Conservation (phyloP, 306 rosid species). For the Vachellia pachyceras region DNA sequence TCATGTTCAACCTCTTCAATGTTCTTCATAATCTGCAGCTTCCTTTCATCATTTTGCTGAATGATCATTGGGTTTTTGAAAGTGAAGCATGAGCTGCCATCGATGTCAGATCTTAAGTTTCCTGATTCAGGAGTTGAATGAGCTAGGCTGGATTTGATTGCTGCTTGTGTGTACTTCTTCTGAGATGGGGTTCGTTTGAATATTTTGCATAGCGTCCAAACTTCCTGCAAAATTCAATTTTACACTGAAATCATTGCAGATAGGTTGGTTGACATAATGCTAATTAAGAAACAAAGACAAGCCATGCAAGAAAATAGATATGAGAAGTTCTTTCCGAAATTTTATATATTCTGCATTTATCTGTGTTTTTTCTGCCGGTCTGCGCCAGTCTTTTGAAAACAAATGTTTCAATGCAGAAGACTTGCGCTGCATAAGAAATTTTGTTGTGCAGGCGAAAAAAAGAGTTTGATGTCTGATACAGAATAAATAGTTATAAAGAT, state of each 20-base stretch:
- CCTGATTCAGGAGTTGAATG: conserved; percentile 61
- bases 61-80: conserved; percentile 44
- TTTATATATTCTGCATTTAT: background rate
- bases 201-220: conserved; percentile 90
- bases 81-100: conserved; percentile 34
- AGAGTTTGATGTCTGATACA: background rate
- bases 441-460: background rate
- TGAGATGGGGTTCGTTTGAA: conserved; percentile 73
- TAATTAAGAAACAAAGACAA: background rate
- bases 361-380: background rate
- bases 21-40: background rate
- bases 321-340: background rate
- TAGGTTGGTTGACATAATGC: background rate
- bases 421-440: background rate
- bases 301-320: background rate
- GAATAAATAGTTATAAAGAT: background rate
- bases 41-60: conserved; percentile 45
- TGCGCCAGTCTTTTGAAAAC: background rate
- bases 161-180: conserved; percentile 52
- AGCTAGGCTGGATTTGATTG: conserved; percentile 31
- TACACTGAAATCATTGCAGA: background rate
- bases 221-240: conserved; percentile 64
- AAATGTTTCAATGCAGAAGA: background rate
- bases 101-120: conserved; percentile 64
- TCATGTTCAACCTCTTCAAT: conserved; percentile 34